Evolutionary conservation across 164 flowering plant genomes (phyloP), one percentile per base, ranked within the genome.

Genomic region (Saururus chinensis): DNA sequence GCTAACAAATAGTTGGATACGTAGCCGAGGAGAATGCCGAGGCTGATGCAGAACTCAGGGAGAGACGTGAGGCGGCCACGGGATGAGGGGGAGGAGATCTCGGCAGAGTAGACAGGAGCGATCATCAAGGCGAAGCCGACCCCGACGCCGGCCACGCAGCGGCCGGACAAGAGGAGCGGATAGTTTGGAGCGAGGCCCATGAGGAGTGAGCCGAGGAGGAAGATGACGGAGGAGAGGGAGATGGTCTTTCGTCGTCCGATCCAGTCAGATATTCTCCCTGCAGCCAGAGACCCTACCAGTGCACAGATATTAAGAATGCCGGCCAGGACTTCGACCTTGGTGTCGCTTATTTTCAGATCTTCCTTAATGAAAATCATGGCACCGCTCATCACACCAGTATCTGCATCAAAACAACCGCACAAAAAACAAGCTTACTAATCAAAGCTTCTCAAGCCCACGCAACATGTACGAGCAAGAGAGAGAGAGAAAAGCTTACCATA

Each of bases 341-440:
- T 30, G 40, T 64, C 68, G 19, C 9, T 45, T 53, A 69, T 40
- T 13, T 60, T 64, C 0, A 69, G 57, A 9, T 69, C 64, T 4
- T 64, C 52, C 55, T 60, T 48, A 19, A 64, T 64, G 57, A 64
- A 69, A 8, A 64, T n/a, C 13, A 35, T 56, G 12, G 64, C 71
- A 59, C 71, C 71, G 24, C 67, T 68, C 71, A 68, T 68, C 63
- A 64, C 71, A 5, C 72, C 68, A 45, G 57, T 51, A 55, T 64
- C 68, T 64, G 60, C 53, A 51, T 4, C 19, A 8, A 54, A 13
- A n/a, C 22, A 54, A 1, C 22, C 9, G 25, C 11, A n/a, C 23
- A 53, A 19, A 19, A 2, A 53, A 53, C 22, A 7, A 19, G 19
- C 22, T 0, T 7, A 17, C 8, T 53, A 20, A 19, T 53, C 56